These are phyloP conservation scores for Brassica cretica DNA, from an alignment of 345 rosid genomes.

Conservation along the genomic window DNA sequence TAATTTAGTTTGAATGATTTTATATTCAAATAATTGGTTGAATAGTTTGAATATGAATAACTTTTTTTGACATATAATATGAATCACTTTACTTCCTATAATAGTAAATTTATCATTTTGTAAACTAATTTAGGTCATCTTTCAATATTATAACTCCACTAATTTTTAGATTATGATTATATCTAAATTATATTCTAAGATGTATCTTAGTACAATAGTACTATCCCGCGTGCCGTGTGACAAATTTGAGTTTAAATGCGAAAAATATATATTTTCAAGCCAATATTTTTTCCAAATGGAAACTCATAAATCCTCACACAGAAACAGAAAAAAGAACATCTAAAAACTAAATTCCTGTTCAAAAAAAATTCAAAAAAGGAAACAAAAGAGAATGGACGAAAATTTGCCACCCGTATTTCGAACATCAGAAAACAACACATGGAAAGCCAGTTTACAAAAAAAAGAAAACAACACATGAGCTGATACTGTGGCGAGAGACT, in stretches of 20 bases:
- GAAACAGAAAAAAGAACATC: not conserved
- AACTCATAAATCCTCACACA: not conserved
- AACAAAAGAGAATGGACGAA: not conserved
- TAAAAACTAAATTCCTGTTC: not conserved
- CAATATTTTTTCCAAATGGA: not conserved
- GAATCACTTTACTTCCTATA: not conserved
- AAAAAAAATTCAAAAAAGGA: not conserved
- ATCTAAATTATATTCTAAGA: not conserved
- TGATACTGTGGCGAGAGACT: not conserved
- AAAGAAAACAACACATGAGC: constrained; percentile 12
- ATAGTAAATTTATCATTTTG: not conserved
- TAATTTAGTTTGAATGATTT: not conserved
- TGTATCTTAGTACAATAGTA: not conserved
- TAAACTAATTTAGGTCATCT: not conserved
- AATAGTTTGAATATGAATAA: not conserved
- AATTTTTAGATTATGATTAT: not conserved
- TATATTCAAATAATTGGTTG: not conserved
- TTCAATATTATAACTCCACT: not conserved
- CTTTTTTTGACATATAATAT: not conserved
- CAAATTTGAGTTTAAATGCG: not conserved
- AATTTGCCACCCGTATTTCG: constrained; percentile 1
- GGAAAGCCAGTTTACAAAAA: not conserved
- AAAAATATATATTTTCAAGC: not conserved
- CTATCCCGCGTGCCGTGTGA: not conserved
- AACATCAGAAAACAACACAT: constrained; percentile 13